phyloP scores from a whole-genome alignment of 805 yeast genomes.

The Metschnikowia borealis region DNA sequence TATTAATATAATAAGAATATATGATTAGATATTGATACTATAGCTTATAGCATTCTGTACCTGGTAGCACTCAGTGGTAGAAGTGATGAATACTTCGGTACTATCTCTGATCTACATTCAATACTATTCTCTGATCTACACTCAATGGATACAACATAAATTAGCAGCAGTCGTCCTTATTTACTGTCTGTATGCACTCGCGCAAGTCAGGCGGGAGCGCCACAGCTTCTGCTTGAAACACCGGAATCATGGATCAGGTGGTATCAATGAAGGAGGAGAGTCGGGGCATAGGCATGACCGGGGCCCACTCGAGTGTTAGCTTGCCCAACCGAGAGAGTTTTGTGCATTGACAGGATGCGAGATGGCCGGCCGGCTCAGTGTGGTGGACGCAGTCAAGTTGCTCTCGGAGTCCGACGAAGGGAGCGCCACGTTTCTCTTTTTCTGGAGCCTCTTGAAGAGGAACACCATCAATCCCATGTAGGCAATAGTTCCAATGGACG shows the following conservation, averaged over 20 bases:
- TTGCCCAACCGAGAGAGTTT: slow-evolving; percentile 67
- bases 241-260: neutral
- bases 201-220: neutral
- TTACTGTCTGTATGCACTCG: too few species aligned
- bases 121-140: too few species aligned
- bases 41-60: too few species aligned
- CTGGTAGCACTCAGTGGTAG: too few species aligned
- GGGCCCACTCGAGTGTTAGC: neutral
- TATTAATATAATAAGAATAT: too few species aligned
- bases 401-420: slow-evolving; percentile 41
- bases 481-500: slow-evolving; percentile 68
- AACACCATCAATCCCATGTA: slow-evolving; percentile 60
- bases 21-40: too few species aligned
- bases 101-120: too few species aligned
- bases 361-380: slow-evolving; percentile 42
- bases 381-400: slow-evolving; percentile 23
- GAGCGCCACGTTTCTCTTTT: slow-evolving; percentile 36
- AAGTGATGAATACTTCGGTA: too few species aligned
- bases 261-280: neutral
- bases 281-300: neutral
- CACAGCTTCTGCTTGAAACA: neutral
- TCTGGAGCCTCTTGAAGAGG: slow-evolving; percentile 48
- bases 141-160: too few species aligned
- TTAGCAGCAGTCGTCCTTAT: too few species aligned
- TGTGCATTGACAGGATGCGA: slow-evolving; percentile 68